A percentile compares a stretch with the other conserved stretches of the same genome.
Conservation (phyloP, 2,329 filamentous ascomycete genomes). For the Furcasterigmium sp. region DNA sequence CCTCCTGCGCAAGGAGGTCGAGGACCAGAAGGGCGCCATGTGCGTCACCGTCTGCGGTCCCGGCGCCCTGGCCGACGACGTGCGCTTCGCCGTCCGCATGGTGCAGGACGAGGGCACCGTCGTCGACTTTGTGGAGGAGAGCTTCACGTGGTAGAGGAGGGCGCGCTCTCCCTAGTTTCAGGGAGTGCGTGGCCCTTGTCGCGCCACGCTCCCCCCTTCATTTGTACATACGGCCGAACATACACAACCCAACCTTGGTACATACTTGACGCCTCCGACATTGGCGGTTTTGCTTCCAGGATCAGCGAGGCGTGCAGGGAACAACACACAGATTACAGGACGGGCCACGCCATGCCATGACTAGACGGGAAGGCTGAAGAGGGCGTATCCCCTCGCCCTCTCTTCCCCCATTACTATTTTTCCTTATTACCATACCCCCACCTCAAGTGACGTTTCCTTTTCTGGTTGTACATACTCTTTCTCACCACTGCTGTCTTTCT, state of each 20-base stretch:
- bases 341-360: neutral
- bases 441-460: constrained; percentile 1
- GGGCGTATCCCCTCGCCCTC: neutral
- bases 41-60: constrained; percentile 77
- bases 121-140: constrained; percentile 73
- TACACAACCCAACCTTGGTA: neutral
- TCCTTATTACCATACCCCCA: neutral
- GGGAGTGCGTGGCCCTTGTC: constrained; percentile 4
- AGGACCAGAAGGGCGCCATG: constrained; percentile 81
- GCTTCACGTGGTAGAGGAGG: constrained; percentile 56
- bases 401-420: neutral
- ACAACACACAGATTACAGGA: neutral
- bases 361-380: neutral
- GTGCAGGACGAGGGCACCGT: constrained; percentile 56
- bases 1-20: constrained; percentile 76
- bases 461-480: constrained; percentile 11
- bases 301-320: neutral
- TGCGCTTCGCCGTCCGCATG: constrained; percentile 61
- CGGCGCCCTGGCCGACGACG: constrained; percentile 70
- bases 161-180: no score
- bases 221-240: constrained; percentile 1
- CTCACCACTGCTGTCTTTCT: constrained; percentile 6
- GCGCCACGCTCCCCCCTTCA: neutral
- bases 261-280: neutral
- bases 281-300: constrained; percentile 1